A percentile compares a stretch with the other conserved stretches of the same genome.
Evolutionary conservation across 768 basidiomycete species (phyloP).

Genomic region (Suillus weaverae): DNA sequence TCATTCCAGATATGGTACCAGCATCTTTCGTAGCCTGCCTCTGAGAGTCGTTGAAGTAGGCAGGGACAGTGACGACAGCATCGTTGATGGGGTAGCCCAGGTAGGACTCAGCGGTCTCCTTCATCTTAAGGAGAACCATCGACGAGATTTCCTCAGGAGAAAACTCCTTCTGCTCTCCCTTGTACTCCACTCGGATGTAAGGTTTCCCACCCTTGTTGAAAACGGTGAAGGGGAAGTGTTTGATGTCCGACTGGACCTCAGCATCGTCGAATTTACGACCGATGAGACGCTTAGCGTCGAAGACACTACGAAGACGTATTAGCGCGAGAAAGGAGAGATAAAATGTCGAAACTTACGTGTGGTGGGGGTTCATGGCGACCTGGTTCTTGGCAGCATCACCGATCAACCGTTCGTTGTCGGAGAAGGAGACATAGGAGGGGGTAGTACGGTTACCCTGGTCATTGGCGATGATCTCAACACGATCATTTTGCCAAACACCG

Average conservation of each 20-base stretch:
- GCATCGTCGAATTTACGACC: constrained; percentile 86
- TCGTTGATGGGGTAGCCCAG: constrained; percentile 81
- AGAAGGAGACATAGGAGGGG: constrained; percentile 95
- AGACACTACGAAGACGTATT: constrained; percentile 58
- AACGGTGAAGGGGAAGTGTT: constrained; percentile 95
- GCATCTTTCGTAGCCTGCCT: constrained; percentile 99
- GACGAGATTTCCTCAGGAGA: constrained; percentile 98
- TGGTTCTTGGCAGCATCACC: constrained; percentile 99
- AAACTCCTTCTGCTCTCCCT: constrained; percentile 92
- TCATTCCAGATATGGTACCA: constrained; percentile 89
- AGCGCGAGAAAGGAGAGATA: background rate
- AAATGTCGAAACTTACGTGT: constrained; percentile 53
- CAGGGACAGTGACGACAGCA: constrained; percentile 95
- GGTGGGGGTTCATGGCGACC: constrained; percentile 96
- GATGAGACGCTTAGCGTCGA: constrained; percentile 98
- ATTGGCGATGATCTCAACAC: constrained; percentile 97
- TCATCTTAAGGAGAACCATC: constrained; percentile 98
- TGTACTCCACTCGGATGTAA: constrained; percentile 86
- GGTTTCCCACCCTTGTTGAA: constrained; percentile 87
- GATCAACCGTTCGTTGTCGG: constrained; percentile 93
- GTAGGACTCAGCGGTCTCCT: constrained; percentile 97
- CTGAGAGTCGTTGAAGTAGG: constrained; percentile 99
- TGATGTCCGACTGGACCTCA: constrained; percentile 81
- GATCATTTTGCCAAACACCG: constrained; percentile 99
- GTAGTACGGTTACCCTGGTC: constrained; percentile 95